Percentiles rank a stretch among this genome's conserved stretches.
These are phyloP conservation scores for Silene coronaria DNA, from an alignment of 179 eudicot species.

Conservation along the genomic window DNA sequence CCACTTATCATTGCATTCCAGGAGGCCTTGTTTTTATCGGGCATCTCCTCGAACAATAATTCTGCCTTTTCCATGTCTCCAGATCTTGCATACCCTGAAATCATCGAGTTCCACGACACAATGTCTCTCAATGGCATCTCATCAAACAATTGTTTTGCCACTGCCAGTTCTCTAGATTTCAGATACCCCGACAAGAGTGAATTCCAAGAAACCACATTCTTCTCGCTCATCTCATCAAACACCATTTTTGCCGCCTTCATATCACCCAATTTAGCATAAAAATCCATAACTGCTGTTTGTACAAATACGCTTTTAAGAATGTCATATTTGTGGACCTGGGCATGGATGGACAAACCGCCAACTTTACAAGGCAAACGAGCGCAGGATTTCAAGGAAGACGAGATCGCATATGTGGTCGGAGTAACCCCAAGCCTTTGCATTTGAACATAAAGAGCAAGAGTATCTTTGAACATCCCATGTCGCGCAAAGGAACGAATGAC, in stretches of 20 bases:
- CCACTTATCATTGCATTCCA: slow-evolving; percentile 86
- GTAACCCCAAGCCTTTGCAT: slow-evolving; percentile 43
- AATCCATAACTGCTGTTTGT: slow-evolving; percentile 66
- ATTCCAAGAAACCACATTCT: slow-evolving; percentile 85
- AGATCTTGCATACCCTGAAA: slow-evolving; percentile 57
- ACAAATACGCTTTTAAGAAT: slow-evolving; percentile 53
- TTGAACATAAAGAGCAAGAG: slow-evolving; percentile 47
- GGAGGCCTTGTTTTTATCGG: slow-evolving; percentile 55
- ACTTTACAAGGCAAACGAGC: slow-evolving; percentile 38
- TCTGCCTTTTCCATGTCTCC: slow-evolving; percentile 63
- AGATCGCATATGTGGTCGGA: slow-evolving; percentile 45
- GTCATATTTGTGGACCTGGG: slow-evolving; percentile 54
- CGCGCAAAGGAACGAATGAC: slow-evolving; percentile 51
- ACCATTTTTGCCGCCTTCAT: slow-evolving; percentile 51
- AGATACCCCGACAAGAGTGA: slow-evolving; percentile 66
- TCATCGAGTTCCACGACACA: slow-evolving; percentile 81
- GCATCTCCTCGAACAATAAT: slow-evolving; percentile 52
- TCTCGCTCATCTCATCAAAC: slow-evolving; percentile 59
- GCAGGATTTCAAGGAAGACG: slow-evolving; percentile 71
- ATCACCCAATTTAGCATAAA: slow-evolving; percentile 62
- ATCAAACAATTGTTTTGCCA: slow-evolving; percentile 49
- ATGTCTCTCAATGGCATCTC: slow-evolving; percentile 60
- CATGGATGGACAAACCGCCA: slow-evolving; percentile 75
- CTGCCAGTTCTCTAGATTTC: slow-evolving; percentile 40
- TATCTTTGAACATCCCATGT: slow-evolving; percentile 53